Base-by-base conservation (phyloP, 495 filamentous ascomycete species). In the Friedmanniomyces simplex region DNA sequence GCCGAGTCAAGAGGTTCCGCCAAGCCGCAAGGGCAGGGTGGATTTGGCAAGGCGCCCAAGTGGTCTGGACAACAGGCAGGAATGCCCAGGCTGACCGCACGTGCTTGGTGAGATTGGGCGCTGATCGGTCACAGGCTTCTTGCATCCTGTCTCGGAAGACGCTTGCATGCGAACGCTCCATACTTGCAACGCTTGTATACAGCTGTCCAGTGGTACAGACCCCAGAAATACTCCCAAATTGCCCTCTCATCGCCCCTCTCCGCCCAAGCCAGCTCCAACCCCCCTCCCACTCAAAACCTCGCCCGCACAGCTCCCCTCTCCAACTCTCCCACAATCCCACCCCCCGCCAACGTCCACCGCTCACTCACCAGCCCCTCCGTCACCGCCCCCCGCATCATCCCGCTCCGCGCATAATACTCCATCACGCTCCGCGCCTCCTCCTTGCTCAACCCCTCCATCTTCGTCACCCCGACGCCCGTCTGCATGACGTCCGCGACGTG, bases 361-460 rank as follows among this genome's bases (percentile, higher is more conserved):
- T 95, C 89, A 39, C 77, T 76, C 28, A 97, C 88, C 59, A 77
- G 79, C 61, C 73, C 72, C 67, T 91, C 85, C 63, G 85, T 84
- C 42, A 95, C 76, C 45, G 69, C 73, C 54, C 79, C 69, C 52
- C 86, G 79, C 66, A 94, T 68, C 63, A 96, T 73, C 18, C 93
- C 93, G 69, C 89, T 95, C 24, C 76, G 79, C 2, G 88, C 91
- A 73, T 89, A 97, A 72, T 96, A 97, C 76, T 96, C 93, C 81
- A 97, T 81, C 62, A 93, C 74, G 0, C 80, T 77, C 53, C 86
- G 79, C 37, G 91, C 83, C 73, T 97, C 91, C 22, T 74, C 71
- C 67, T 82, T 88, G 54, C 74, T 86, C 58, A 96, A 54, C 4
- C 87, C 85, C 16, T 66, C 36, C 21, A 67, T 50, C 20, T 58